Base-by-base conservation (phyloP, 495 filamentous ascomycete species). In the Annulohypoxylon maeteangense region DNA sequence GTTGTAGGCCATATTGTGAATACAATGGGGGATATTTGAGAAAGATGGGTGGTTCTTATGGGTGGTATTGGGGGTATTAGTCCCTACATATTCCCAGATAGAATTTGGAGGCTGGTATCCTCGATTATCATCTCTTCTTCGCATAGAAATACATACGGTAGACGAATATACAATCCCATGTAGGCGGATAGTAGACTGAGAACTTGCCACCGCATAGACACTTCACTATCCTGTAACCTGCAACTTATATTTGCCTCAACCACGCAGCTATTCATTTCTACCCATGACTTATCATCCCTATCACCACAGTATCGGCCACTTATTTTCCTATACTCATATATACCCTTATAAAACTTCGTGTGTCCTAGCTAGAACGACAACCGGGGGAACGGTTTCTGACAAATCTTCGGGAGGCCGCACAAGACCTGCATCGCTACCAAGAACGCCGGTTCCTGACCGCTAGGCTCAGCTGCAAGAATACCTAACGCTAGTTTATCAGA, bases 391-490 rank as follows among this genome's bases (percentile, higher is more conserved):
- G 62, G 75, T 74, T 77, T 70, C 65, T 74, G 67, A 77, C 66
- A 70, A 70, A 75, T 77, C 53, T 45, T 74, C 75, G 75, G 75
- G 75, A 75, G 65, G 73, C 74, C 70, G 73, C 75, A 75, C 73
- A 50, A 64, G 64, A 67, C 62, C 62, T 75, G 75, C 75, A 74
- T 72, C 73, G 56, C 66, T 74, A 77, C 70, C 72, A 77, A 63
- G 75, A 77, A 74, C 73, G 40, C 56, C 59, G 53, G 67, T 74
- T 72, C 65, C 45, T 72, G 75, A 77, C 75, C 75, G 75, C 75
- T 53, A 75, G 60, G 75, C 56, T 57, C 50, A 29, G n/a, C 75
- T 77, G 75, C 75, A 77, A 71, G 73, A 29, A 48, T 77, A 75
- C 75, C 75, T 73, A 77, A 77, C 67, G 68, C 29, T 62, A 38